Evolutionary conservation across 257 asterid genomes (phyloP).

Genomic region (Plantago ovata): DNA sequence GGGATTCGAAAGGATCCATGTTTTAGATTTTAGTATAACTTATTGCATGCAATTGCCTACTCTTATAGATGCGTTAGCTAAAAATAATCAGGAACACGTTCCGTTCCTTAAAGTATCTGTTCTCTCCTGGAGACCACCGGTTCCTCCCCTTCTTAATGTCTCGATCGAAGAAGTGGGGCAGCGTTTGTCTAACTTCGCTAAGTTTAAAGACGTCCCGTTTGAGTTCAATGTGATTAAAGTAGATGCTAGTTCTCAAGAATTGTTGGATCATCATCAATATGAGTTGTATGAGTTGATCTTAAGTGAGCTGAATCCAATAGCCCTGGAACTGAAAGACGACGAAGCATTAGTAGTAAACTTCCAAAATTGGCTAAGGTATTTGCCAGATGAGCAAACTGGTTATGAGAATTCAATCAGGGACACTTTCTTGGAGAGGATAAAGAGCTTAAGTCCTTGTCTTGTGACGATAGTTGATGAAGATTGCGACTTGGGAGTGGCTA

Average conservation of each 20-base stretch:
- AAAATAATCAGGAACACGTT: conserved; percentile 32
- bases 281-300: conserved; percentile 37
- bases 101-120: conserved; percentile 46
- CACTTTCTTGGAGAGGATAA: conserved; percentile 37
- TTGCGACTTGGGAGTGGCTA: conserved; percentile 39
- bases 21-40: conserved; percentile 66
- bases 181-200: conserved; percentile 59
- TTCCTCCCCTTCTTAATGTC: conserved; percentile 59
- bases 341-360: conserved; percentile 66
- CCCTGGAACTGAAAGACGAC: conserved; percentile 32
- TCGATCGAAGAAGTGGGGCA: conserved; percentile 54
- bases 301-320: conserved; percentile 28
- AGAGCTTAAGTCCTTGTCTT: conserved; percentile 38
- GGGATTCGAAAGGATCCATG: conserved; percentile 42
- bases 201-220: conserved; percentile 52
- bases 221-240: conserved; percentile 49
- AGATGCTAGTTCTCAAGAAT: conserved; percentile 8
- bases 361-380: conserved; percentile 64
- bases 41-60: conserved; percentile 92
- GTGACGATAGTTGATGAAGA: conserved; percentile 64
- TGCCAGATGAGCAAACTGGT: conserved; percentile 34
- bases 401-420: conserved; percentile 32
- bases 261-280: conserved; percentile 15
- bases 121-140: conserved; percentile 50
- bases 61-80: conserved; percentile 54